Percentiles rank a stretch among this genome's conserved stretches.
Evolutionary conservation across 208 protist genomes (phyloP).

Genomic region (Wallacemonas sp.): DNA sequence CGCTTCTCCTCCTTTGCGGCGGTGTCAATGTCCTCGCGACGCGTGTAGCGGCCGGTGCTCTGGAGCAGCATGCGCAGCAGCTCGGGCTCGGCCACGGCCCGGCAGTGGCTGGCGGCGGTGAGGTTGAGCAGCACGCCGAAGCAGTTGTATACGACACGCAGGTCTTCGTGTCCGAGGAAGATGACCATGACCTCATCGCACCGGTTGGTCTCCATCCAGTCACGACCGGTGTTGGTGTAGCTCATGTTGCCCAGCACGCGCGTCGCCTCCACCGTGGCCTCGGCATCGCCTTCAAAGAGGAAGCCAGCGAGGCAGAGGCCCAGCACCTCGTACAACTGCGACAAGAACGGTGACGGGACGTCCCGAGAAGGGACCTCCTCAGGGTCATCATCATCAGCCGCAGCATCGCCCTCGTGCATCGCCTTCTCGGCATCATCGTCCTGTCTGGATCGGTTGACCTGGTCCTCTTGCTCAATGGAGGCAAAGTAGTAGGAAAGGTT

Average conservation of each 20-base stretch:
- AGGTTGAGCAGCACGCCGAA: constrained; percentile 81
- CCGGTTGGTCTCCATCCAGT: constrained; percentile 78
- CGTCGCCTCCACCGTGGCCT: constrained; percentile 80
- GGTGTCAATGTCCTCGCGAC: constrained; percentile 34
- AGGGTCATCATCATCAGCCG: neutral
- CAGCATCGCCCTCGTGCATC: neutral
- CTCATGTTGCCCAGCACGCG: constrained; percentile 78
- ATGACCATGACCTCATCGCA: constrained; percentile 84
- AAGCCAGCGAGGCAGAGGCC: constrained; percentile 59
- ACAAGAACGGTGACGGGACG: constrained; percentile 27
- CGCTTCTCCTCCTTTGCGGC: constrained; percentile 38
- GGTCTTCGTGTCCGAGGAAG: constrained; percentile 81
- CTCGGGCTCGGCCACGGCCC: constrained; percentile 55
- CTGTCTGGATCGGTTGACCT: neutral
- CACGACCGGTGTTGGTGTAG: constrained; percentile 74
- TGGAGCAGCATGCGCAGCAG: constrained; percentile 70
- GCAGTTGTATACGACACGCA: constrained; percentile 83
- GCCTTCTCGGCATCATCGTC: neutral
- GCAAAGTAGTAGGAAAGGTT: constrained; percentile 84
- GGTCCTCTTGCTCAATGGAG: constrained; percentile 38
- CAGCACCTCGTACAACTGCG: constrained; percentile 46
- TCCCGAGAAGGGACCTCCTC: constrained; percentile 6
- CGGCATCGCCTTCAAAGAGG: constrained; percentile 73
- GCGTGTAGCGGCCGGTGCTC: constrained; percentile 68
- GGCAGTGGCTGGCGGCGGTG: constrained; percentile 70